phyloP scores from a whole-genome alignment of 371 early-diverging fungal species.

The Mucor velutinosus region DNA sequence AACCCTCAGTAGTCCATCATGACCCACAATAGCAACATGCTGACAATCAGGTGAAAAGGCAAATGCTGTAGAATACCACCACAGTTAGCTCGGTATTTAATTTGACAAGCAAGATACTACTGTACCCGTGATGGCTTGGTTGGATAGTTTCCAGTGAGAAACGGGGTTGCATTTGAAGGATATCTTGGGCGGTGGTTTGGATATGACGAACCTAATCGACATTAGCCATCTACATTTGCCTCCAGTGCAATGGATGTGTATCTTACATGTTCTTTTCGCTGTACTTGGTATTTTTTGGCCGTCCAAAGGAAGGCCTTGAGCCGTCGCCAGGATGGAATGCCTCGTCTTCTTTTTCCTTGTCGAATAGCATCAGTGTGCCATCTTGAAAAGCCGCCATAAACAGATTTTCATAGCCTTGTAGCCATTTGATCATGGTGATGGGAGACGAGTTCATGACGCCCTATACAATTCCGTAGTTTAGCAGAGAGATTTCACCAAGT shows the following conservation, averaged over 20 bases:
- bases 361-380: slow-evolving; percentile 81
- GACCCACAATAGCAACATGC: slow-evolving; percentile 76
- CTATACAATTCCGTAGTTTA: slow-evolving; percentile 26
- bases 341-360: slow-evolving; percentile 87
- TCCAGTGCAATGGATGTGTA: background rate
- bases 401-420: slow-evolving; percentile 83
- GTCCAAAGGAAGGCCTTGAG: background rate
- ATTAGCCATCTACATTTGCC: background rate
- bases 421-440: slow-evolving; percentile 87
- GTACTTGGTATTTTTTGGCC: background rate
- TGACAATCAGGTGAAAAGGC: slow-evolving; percentile 89
- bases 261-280: slow-evolving; percentile 9
- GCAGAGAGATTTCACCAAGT: background rate
- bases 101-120: background rate
- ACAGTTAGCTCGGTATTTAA: background rate
- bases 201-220: slow-evolving; percentile 57
- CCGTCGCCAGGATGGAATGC: slow-evolving; percentile 38
- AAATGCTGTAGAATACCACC: slow-evolving; percentile 47
- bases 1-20: slow-evolving; percentile 78
- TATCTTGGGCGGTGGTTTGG: slow-evolving; percentile 48
- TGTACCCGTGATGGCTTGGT: slow-evolving; percentile 66
- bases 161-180: slow-evolving; percentile 72
- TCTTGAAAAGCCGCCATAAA: slow-evolving; percentile 87
- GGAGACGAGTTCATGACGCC: slow-evolving; percentile 70
- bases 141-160: slow-evolving; percentile 70